These are phyloP conservation scores for Metschnikowia vanudenii DNA, from an alignment of 805 yeast genomes.

Conservation along the genomic window DNA sequence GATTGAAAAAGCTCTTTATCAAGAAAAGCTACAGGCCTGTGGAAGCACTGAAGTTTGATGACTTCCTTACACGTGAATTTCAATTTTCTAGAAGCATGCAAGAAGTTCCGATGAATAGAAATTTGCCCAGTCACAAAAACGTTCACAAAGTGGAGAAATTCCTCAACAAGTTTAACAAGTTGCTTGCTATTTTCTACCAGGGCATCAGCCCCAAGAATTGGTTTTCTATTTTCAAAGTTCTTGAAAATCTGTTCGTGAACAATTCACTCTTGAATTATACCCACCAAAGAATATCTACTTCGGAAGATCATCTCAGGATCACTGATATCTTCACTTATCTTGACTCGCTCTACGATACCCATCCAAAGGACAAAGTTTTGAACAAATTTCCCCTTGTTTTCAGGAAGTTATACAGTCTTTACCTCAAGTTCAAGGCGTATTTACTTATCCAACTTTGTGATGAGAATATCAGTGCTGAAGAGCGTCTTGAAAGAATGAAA, in stretches of 20 bases:
- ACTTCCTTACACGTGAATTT: slow-evolving; percentile 39
- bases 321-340: slow-evolving; percentile 73
- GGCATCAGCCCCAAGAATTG: slow-evolving; percentile 69
- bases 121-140: slow-evolving; percentile 45
- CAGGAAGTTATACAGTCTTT: slow-evolving; percentile 62
- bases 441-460: slow-evolving; percentile 66
- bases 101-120: slow-evolving; percentile 48
- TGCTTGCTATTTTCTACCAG: slow-evolving; percentile 56
- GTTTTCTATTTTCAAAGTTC: slow-evolving; percentile 68
- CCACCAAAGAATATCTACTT: slow-evolving; percentile 35
- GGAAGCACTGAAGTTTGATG: slow-evolving; percentile 40
- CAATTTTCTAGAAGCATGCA: slow-evolving; percentile 39
- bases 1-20: slow-evolving; percentile 65
- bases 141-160: slow-evolving; percentile 56
- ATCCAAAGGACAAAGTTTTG: slow-evolving; percentile 35
- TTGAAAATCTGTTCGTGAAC: slow-evolving; percentile 67
- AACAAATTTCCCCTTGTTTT: slow-evolving; percentile 67
- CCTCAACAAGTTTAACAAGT: slow-evolving; percentile 59
- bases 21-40: slow-evolving; percentile 68
- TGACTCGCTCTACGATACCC: slow-evolving; percentile 52
- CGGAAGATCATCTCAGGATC: slow-evolving; percentile 58
- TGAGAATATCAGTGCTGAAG: slow-evolving; percentile 51
- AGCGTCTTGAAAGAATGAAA: slow-evolving; percentile 67
- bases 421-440: slow-evolving; percentile 62
- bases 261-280: slow-evolving; percentile 58